phyloP scores from a whole-genome alignment of 768 basidiomycete species.

The Mycena galericulata region DNA sequence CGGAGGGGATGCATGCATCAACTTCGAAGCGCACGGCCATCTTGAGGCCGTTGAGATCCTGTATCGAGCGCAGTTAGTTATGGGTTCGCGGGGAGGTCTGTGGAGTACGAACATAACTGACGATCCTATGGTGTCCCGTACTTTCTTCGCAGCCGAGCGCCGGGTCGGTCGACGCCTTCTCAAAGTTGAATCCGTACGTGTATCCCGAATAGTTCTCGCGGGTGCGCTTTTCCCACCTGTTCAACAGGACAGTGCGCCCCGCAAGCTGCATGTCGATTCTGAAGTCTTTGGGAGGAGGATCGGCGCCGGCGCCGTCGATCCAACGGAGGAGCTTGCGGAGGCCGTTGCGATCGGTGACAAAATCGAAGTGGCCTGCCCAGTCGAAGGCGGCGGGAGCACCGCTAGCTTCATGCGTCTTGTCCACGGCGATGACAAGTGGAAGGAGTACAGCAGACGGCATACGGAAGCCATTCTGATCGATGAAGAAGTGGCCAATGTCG shows the following conservation, averaged over 20 bases:
- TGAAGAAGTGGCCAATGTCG: constrained; percentile 61
- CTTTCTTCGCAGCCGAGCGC: constrained; percentile 61
- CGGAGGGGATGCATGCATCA: constrained; percentile 57
- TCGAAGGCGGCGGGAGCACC: constrained; percentile 39
- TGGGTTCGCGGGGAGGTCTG: too few species aligned
- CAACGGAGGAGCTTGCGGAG: constrained; percentile 66
- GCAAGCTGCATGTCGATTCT: constrained; percentile 77
- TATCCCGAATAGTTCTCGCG: constrained; percentile 50
- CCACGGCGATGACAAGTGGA: constrained; percentile 63
- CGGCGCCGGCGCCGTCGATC: constrained; percentile 50
- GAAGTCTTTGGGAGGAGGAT: constrained; percentile 66
- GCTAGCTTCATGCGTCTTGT: constrained; percentile 42
- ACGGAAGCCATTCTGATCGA: constrained; percentile 71
- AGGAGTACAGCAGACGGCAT: constrained; percentile 50
- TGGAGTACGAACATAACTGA: constrained; percentile 66
- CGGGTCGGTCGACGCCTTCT: constrained; percentile 63
- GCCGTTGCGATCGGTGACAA: constrained; percentile 65
- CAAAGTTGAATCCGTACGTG: constrained; percentile 72
- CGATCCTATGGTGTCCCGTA: constrained; percentile 71
- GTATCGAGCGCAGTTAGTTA: neutral
- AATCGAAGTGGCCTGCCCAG: constrained; percentile 53
- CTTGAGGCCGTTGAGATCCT: constrained; percentile 71
- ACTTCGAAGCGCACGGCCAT: constrained; percentile 71
- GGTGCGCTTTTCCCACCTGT: constrained; percentile 64
- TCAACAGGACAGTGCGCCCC: constrained; percentile 72